Evolutionary conservation across 169 alveolate species (phyloP).

Genomic region (Cryptosporidium canis): DNA sequence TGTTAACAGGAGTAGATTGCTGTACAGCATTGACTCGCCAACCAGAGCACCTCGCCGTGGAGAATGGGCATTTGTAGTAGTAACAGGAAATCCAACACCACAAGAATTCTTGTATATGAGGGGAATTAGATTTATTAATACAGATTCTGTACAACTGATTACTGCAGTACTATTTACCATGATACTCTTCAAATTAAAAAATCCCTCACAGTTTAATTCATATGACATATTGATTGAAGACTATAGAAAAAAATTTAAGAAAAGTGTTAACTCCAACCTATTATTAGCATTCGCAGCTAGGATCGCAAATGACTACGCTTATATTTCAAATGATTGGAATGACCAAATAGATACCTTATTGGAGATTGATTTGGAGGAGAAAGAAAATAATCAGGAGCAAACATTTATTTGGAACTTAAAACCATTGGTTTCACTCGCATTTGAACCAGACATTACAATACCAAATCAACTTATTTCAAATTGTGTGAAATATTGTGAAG

Average conservation of each 20-base stretch:
- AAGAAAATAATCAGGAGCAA: background rate
- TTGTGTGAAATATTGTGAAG: slow-evolving; percentile 57
- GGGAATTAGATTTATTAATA: slow-evolving; percentile 25
- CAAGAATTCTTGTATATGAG: slow-evolving; percentile 55
- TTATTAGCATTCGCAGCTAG: slow-evolving; percentile 57
- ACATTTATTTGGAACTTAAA: slow-evolving; percentile 57
- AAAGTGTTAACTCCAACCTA: slow-evolving; percentile 34
- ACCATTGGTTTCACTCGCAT: slow-evolving; percentile 12
- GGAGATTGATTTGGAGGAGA: slow-evolving; percentile 65
- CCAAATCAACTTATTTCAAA: slow-evolving; percentile 63
- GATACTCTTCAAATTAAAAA: slow-evolving; percentile 28
- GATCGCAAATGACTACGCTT: slow-evolving; percentile 36
- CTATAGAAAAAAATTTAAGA: slow-evolving; percentile 15
- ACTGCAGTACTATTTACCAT: slow-evolving; percentile 58
- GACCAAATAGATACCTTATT: slow-evolving; percentile 24
- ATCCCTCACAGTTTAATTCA: slow-evolving; percentile 40
- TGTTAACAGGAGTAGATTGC: slow-evolving; percentile 24
- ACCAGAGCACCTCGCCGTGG: slow-evolving; percentile 64
- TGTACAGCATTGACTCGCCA: slow-evolving; percentile 52
- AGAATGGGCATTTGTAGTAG: slow-evolving; percentile 49
- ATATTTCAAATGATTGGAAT: slow-evolving; percentile 47
- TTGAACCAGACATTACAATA: slow-evolving; percentile 59
- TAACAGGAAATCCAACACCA: slow-evolving; percentile 55
- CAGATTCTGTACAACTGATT: slow-evolving; percentile 42
- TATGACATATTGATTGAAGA: slow-evolving; percentile 53